A percentile compares a stretch with the other conserved stretches of the same genome.
These are phyloP conservation scores for Crataegus laevigata DNA, from an alignment of 306 rosid genomes.

Conservation along the genomic window DNA sequence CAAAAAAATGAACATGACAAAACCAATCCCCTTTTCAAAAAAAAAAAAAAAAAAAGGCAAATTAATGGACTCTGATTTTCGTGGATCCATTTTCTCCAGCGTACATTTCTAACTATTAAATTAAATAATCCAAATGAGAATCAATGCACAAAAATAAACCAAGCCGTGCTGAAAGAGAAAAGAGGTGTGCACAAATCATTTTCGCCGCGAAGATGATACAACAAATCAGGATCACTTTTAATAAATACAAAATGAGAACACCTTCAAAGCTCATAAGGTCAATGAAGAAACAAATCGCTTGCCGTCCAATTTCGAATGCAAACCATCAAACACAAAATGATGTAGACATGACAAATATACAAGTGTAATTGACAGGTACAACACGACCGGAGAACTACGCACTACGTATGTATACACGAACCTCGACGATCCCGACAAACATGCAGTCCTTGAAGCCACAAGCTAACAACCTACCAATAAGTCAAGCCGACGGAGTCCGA, in stretches of 20 bases:
- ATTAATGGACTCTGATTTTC: neutral
- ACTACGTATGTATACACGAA: slow-evolving; percentile 11
- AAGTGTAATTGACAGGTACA: slow-evolving; percentile 18
- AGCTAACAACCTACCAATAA: neutral
- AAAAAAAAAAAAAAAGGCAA: neutral
- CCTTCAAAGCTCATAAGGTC: neutral
- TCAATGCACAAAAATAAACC: neutral
- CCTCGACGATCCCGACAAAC: neutral
- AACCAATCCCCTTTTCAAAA: no score
- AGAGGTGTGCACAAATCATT: neutral
- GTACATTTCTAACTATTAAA: no score
- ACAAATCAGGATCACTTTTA: neutral
- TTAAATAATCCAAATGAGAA: no score
- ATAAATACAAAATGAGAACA: slow-evolving; percentile 2
- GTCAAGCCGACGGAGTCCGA: neutral
- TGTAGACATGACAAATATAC: slow-evolving; percentile 38
- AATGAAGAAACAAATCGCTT: slow-evolving; percentile 1
- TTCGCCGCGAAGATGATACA: neutral
- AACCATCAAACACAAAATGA: slow-evolving; percentile 36
- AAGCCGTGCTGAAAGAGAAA: neutral
- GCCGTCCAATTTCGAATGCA: neutral
- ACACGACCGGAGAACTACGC: neutral
- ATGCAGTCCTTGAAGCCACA: neutral
- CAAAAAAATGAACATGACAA: rapidly evolving
- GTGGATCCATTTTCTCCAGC: rapidly evolving